Evolutionary conservation across 305 asterid genomes (phyloP).

Genomic region (Fraxinus sp.): DNA sequence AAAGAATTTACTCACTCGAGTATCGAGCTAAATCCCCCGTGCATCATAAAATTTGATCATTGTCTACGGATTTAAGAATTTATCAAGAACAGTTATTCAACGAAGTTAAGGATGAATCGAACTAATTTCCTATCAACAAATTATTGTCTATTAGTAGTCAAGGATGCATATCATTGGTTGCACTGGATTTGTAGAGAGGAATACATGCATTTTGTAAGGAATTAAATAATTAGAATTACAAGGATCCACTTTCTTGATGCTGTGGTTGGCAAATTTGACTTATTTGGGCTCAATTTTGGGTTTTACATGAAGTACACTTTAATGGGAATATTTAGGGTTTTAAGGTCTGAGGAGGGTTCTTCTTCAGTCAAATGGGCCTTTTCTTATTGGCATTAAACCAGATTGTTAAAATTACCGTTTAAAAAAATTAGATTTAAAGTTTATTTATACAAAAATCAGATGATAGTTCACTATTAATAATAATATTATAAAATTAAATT

Average conservation of each 20-base stretch:
- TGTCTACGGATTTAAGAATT: not conserved
- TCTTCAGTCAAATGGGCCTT: not conserved
- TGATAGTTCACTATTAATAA: too few relatives aligned
- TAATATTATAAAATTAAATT: too few relatives aligned
- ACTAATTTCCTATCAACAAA: not conserved
- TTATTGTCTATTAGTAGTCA: not conserved
- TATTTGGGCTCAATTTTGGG: not conserved
- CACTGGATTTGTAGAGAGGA: not conserved
- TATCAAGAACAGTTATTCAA: not conserved
- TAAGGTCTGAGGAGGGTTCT: not conserved
- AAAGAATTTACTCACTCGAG: not conserved
- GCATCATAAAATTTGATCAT: not conserved
- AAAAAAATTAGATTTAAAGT: too few relatives aligned
- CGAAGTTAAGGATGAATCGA: not conserved
- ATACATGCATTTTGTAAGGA: not conserved
- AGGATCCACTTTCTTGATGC: not conserved
- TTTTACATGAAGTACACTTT: not conserved
- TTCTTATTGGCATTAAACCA: not conserved
- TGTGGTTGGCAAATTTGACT: not conserved
- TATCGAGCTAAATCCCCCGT: not conserved
- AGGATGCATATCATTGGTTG: not conserved
- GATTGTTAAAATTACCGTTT: too few relatives aligned
- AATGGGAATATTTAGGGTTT: not conserved
- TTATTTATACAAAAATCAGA: too few relatives aligned
- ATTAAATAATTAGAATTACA: not conserved